Base-by-base conservation (phyloP, 495 filamentous ascomycete genomes). In the Penicillium taxi region DNA sequence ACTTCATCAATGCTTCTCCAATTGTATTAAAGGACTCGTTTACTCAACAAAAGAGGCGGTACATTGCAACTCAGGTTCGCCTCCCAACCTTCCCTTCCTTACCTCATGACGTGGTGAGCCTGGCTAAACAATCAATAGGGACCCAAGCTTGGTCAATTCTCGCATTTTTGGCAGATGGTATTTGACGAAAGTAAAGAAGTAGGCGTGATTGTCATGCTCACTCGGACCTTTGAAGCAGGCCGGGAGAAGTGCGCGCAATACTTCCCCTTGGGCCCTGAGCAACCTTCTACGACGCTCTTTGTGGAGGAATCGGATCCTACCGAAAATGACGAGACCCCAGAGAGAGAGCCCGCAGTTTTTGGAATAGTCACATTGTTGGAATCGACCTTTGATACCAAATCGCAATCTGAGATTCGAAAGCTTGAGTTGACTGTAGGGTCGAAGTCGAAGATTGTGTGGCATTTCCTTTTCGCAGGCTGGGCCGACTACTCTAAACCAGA, bases 1-100 rank as follows among this genome's bases (percentile, higher is more conserved):
- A 96, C 58, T 99, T 96, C 61, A 93, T 96, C 67, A 99, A 99
- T 56, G 91, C 91, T 13, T 94, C 86, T 6, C 86, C 88, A 13
- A 93, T 99, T 29, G 50, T 69, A 5, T 65, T 96, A 18, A 64
- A 60, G 23, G 74, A 76, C 38, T 72, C 75, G 6, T 60, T 66
- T 7, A 70, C 75, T 11, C 50, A 60, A 24, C 56, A 63, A 26
- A 56, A 69, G 32, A 66, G 70, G 38, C 72, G 59, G 28, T 86
- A 80, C 51, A 85, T 86, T 48, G 80, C 71, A 36, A 88, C 67
- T 30, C 80, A 74, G 67, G 82, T 70, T 64, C 49, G 61, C n/a
- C n/a, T n/a, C n/a, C n/a, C n/a, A n/a, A n/a, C n/a, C n/a, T n/a
- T n/a, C n/a, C n/a, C n/a, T 64, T 48, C 6, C 34, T 53, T 37